Base-by-base conservation (phyloP, 176 grass and related monocot genomes). In the Carex parvula region DNA sequence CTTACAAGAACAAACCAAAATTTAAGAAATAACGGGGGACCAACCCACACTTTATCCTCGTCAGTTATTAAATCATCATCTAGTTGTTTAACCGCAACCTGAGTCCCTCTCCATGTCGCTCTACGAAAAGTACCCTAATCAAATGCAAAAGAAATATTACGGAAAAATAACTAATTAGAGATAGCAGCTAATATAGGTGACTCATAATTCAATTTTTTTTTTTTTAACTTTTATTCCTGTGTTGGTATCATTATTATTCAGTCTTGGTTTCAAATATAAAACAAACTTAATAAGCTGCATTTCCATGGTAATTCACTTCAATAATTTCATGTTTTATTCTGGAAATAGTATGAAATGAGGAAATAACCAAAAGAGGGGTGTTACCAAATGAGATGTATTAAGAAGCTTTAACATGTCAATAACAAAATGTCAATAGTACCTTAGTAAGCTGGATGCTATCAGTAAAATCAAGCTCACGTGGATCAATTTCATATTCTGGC, bases 1-100 rank as follows among this genome's bases (percentile, higher is more conserved):
- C 73, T 57, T 78, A 78, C 10, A 5, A 78, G 7, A 78, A 78
- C 56, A 55, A 54, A 62, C 26, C 66, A 85, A 6, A 83, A 87
- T 70, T 82, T 65, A 65, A 2, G 55, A 71, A 72, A 56, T 41
- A 67, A 82, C 80, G 52, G 54, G 54, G 86, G 71, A 91, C 82
- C 80, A 93, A 99, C 96, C 67, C 89, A 99, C 96, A 99, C 89
- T 99, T 93, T 99, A 79, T 92, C 88, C 17, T 93, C 89, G 7
- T 99, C 91, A 58, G 79, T 86, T 72, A 93, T 91, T 62, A 95
- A 64, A 86, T 90, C 93, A 84, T 95, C 96, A 58, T 91, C 96
- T 80, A 99, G 88, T 83, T 89, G 91, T 85, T 99, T 99, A 85
- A 99, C 91, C 80, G 96, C 96, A 75, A 99, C 96, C 0, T 86